A percentile compares a stretch with the other conserved stretches of the same genome.
phyloP scores from a whole-genome alignment of 2,329 filamentous ascomycete species.

The Talaromyces amestolkiae region DNA sequence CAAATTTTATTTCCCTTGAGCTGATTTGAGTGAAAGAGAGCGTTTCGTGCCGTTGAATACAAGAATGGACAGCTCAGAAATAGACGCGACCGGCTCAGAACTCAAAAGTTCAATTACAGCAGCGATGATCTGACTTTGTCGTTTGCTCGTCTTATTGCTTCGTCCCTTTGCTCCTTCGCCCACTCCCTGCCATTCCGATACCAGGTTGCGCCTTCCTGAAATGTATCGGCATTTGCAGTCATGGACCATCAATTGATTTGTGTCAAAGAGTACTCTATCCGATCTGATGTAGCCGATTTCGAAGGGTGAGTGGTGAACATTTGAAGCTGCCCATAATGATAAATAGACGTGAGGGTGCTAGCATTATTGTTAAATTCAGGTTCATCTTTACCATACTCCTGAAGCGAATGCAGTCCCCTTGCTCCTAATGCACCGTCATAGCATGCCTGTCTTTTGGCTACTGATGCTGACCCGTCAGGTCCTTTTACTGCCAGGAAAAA shows the following conservation, averaged over 20 bases:
- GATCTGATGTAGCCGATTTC: not conserved
- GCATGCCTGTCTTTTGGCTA: conserved; percentile 12
- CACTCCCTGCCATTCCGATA: conserved; percentile 7
- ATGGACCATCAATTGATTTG: not conserved
- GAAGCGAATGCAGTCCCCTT: conserved; percentile 5
- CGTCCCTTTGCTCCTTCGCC: conserved; percentile 7
- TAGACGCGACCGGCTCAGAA: too few species aligned
- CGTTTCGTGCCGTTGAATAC: not conserved
- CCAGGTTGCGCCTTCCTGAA: not conserved
- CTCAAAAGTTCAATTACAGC: not conserved
- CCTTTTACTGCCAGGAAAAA: conserved; percentile 10
- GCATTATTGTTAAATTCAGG: conserved; percentile 41
- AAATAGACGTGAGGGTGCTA: conserved; percentile 41
- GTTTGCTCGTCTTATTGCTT: conserved; percentile 12
- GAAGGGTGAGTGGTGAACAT: not conserved
- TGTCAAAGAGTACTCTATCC: not conserved
- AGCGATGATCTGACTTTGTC: not conserved
- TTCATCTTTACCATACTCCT: conserved; percentile 32
- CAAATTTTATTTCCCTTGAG: too few species aligned
- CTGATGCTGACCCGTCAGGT: not conserved
- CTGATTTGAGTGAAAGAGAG: too few species aligned
- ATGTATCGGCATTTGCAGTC: not conserved
- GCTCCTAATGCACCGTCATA: conserved; percentile 14
- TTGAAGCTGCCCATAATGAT: conserved; percentile 31
- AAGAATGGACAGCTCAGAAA: not conserved